Evolutionary conservation across 2,329 filamentous ascomycete genomes (phyloP), one percentile per base, ranked within the genome.

Genomic region (Trichoderma atrobrunneum): DNA sequence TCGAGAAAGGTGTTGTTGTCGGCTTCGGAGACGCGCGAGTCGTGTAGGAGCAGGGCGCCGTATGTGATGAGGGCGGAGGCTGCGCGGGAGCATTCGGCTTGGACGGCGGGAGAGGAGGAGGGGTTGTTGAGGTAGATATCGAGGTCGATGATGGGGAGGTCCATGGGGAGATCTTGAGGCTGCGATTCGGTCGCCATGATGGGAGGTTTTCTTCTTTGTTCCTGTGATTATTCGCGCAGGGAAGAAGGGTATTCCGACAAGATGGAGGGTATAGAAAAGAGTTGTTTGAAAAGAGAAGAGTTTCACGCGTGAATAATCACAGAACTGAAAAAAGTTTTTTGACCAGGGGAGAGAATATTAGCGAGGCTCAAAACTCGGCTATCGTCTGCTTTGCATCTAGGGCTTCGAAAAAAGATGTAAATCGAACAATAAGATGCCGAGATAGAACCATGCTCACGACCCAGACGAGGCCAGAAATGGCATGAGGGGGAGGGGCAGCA

Each of bases 1-100:
- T 90, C 87, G 71, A 90, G 85, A 76, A 90, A 90, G 69, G 82
- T 80, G 30, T 81, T 81, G 81, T 90, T 90, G 80, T 88, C 86
- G 3, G 80, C 75, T 76, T 87, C 86, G 21, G 86, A 82, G 14
- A 89, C 88, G 74, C 88, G 87, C 66, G 85, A 86, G 81, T 90
- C 88, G 81, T 88, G 88, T 60, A 90, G 83, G 28, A 90, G 82
- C 24, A 90, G 84, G 10, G 88, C 88, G 72, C 88, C 88, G 79
- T 88, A 89, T 18, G 85, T 85, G 78, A 90, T 87, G 71, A 90
- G 85, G 36, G 87, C 88, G 18, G 84, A 78, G 60, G 88, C 87
- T 4, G 87, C 88, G 74, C 84, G 85, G 60, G 76, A 78, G 78
- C 88, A 89, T 77, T 90, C 88, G 51, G 82, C 83, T 24, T 81